These are phyloP conservation scores for Stagonosporopsis vannaccii DNA, from an alignment of 2,329 filamentous ascomycete species.

Conservation along the genomic window DNA sequence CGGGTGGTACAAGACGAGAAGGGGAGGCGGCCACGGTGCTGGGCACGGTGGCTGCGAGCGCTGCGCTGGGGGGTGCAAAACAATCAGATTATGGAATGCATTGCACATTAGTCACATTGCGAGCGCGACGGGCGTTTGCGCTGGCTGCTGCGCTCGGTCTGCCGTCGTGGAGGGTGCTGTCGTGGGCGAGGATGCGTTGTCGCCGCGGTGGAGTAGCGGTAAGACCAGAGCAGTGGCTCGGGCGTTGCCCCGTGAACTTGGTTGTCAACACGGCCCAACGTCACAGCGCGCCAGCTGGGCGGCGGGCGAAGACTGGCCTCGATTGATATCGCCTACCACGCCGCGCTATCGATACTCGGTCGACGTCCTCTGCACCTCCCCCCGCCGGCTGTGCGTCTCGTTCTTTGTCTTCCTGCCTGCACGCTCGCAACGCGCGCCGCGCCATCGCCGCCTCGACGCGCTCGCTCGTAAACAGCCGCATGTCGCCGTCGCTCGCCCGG, in stretches of 20 bases:
- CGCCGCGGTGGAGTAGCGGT: not conserved
- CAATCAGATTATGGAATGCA: not conserved
- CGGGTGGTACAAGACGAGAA: not conserved
- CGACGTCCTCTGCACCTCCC: not conserved
- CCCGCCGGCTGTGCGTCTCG: conserved; percentile 1
- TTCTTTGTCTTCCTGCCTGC: not conserved
- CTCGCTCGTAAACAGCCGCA: conserved; percentile 17
- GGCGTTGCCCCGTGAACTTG: conserved; percentile 1
- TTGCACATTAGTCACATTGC: too few relatives aligned
- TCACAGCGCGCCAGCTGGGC: conserved; percentile 8
- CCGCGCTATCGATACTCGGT: conserved; percentile 16
- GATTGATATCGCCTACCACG: conserved; percentile 6
- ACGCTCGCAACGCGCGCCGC: conserved; percentile 5
- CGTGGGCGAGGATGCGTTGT: not conserved
- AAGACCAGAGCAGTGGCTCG: not conserved
- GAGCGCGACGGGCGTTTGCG: not conserved
- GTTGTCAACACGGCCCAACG: not conserved
- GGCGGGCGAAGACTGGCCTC: conserved; percentile 6
- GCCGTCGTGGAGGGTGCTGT: not conserved
- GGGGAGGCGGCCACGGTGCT: not conserved
- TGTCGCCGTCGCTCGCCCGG: conserved; percentile 20
- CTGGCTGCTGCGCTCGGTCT: too few relatives aligned
- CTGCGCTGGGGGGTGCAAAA: too few relatives aligned
- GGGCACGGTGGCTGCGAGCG: not conserved
- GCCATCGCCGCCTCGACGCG: conserved; percentile 1